These are phyloP conservation scores for Calonectria montana DNA, from an alignment of 2,329 filamentous ascomycete genomes.

Conservation along the genomic window DNA sequence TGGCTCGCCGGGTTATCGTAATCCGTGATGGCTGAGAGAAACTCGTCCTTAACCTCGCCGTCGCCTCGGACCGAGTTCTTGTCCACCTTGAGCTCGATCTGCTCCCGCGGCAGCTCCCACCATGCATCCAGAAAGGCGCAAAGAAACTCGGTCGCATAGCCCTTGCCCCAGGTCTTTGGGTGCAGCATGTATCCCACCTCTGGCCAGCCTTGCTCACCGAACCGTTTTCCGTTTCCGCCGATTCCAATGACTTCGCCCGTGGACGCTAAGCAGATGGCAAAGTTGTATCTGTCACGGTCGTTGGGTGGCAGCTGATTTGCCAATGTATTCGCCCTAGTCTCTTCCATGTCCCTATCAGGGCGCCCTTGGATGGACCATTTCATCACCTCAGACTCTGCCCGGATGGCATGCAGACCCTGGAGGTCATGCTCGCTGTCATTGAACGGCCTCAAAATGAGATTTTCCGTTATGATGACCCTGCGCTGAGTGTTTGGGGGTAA, in stretches of 20 bases:
- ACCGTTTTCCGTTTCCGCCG: constrained; percentile 55
- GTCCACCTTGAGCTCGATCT: constrained; percentile 57
- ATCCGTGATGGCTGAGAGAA: constrained; percentile 60
- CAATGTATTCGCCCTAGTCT: constrained; percentile 45
- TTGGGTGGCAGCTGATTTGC: constrained; percentile 57
- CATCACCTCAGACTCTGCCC: constrained; percentile 72
- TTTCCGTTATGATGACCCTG: constrained; percentile 58
- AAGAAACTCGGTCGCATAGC: constrained; percentile 68
- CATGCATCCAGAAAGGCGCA: constrained; percentile 58
- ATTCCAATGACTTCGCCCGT: constrained; percentile 64
- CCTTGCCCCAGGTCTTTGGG: constrained; percentile 65
- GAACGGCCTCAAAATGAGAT: constrained; percentile 66
- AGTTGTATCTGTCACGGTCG: constrained; percentile 66
- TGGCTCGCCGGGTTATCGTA: constrained; percentile 63
- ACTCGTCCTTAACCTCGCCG: constrained; percentile 50
- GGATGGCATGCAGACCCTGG: constrained; percentile 61
- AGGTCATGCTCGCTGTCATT: constrained; percentile 59
- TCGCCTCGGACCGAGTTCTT: constrained; percentile 48
- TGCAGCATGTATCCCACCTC: constrained; percentile 69
- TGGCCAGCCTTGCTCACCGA: constrained; percentile 62
- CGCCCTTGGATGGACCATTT: constrained; percentile 60
- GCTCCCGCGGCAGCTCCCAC: constrained; percentile 60
- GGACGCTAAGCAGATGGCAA: constrained; percentile 59
- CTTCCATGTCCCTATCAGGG: constrained; percentile 56
- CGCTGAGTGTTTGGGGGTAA: constrained; percentile 55